Conservation (phyloP, 2,329 filamentous ascomycete genomes). For the Sphaerostilbella broomeana region DNA sequence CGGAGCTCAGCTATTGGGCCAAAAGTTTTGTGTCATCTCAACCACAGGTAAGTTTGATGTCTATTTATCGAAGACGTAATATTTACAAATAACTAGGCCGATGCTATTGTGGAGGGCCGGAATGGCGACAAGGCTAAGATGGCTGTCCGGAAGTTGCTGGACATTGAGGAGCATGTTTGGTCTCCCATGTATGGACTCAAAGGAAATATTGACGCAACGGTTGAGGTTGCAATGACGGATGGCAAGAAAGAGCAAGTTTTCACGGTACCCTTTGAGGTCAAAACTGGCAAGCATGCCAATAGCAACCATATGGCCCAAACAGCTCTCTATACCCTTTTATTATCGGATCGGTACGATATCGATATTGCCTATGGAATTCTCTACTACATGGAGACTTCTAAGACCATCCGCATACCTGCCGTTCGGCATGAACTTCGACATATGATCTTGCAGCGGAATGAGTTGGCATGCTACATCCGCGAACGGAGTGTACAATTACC, state of each 20-base stretch:
- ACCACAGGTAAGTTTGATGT: constrained; percentile 51
- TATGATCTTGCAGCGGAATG: constrained; percentile 95
- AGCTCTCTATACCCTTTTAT: constrained; percentile 81
- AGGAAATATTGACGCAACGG: constrained; percentile 94
- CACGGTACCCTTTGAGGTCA: constrained; percentile 90
- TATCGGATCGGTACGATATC: constrained; percentile 93
- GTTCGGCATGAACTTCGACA: constrained; percentile 84
- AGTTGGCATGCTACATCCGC: constrained; percentile 76
- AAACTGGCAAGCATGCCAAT: constrained; percentile 81
- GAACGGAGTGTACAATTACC: constrained; percentile 75
- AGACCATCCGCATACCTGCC: constrained; percentile 77
- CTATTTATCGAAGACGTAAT: background rate
- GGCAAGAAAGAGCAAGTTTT: constrained; percentile 59
- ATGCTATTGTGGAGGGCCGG: constrained; percentile 71
- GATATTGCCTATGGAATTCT: constrained; percentile 84
- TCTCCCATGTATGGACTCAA: constrained; percentile 96
- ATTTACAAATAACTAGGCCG: constrained; percentile 40
- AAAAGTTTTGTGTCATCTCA: constrained; percentile 66
- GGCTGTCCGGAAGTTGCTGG: constrained; percentile 87
- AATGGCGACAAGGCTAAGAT: constrained; percentile 70
- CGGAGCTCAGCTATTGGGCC: constrained; percentile 77
- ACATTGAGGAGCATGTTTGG: constrained; percentile 97
- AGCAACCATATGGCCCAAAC: constrained; percentile 87
- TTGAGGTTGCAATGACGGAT: constrained; percentile 77
- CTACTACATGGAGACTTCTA: constrained; percentile 90